These are phyloP conservation scores for Lumnitzera littorea DNA, from an alignment of 345 rosid species.

Conservation along the genomic window DNA sequence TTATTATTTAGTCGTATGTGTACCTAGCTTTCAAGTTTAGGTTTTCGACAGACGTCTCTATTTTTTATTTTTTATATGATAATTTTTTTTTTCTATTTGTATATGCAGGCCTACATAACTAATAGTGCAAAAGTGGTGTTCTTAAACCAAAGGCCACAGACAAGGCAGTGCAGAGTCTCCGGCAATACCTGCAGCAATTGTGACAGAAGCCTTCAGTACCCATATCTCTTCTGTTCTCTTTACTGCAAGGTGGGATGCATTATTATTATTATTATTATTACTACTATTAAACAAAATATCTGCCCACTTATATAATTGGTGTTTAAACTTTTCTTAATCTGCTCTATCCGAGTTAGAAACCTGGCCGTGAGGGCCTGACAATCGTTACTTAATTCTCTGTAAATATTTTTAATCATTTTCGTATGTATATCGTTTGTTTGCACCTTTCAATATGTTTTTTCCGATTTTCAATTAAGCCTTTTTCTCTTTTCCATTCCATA, in stretches of 20 bases:
- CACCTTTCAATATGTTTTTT: not conserved
- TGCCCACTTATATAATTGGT: too few relatives aligned
- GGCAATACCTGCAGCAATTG: conserved; percentile 47
- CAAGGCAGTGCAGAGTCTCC: conserved; percentile 40
- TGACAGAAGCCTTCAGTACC: conserved; percentile 35
- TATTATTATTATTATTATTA: too few relatives aligned
- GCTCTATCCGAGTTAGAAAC: too few relatives aligned
- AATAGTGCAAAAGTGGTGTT: conserved; percentile 66
- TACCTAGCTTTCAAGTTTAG: too few relatives aligned
- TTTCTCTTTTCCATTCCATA: not conserved
- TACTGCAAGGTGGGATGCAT: conserved; percentile 22
- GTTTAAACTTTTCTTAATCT: too few relatives aligned
- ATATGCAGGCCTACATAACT: conserved; percentile 46
- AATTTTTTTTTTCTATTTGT: not conserved
- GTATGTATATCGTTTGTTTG: too few relatives aligned
- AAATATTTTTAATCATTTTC: too few relatives aligned
- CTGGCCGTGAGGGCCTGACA: too few relatives aligned
- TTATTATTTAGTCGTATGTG: too few relatives aligned
- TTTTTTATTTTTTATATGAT: not conserved
- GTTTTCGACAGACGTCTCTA: too few relatives aligned
- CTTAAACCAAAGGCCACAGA: conserved; percentile 43
- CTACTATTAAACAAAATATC: too few relatives aligned
- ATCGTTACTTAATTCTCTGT: too few relatives aligned
- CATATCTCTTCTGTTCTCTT: conserved; percentile 21
- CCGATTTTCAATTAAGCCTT: not conserved